A percentile compares a stretch with the other conserved stretches of the same genome.
Conservation (phyloP, 768 basidiomycete species). For the Rossbeevera mucosa region DNA sequence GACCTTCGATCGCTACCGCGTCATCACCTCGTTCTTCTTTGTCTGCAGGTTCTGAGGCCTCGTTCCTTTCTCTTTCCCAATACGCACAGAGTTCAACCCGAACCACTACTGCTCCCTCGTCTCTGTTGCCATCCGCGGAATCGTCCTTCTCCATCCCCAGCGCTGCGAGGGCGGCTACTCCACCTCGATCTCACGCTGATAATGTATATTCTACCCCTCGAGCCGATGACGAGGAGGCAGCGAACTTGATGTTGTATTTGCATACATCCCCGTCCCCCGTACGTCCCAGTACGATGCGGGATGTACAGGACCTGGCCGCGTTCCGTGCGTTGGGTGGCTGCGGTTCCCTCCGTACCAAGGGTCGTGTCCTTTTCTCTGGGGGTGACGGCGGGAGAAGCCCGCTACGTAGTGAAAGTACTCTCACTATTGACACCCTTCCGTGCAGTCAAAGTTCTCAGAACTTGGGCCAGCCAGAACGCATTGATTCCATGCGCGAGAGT, state of each 20-base stretch:
- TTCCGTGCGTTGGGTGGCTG: constrained; percentile 52
- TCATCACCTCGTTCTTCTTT: constrained; percentile 71
- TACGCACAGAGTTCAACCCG: constrained; percentile 66
- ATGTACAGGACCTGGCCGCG: constrained; percentile 42
- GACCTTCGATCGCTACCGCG: constrained; percentile 56
- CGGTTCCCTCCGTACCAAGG: constrained; percentile 49
- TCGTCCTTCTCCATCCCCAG: constrained; percentile 32
- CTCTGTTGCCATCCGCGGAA: constrained; percentile 37
- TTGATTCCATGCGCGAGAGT: constrained; percentile 14
- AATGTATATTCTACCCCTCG: constrained; percentile 44
- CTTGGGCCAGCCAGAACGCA: constrained; percentile 14
- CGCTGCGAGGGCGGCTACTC: constrained; percentile 29
- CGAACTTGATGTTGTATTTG: constrained; percentile 80
- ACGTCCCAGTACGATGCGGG: constrained; percentile 48
- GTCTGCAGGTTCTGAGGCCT: constrained; percentile 65
- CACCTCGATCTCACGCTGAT: constrained; percentile 31
- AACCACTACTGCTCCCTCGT: constrained; percentile 39
- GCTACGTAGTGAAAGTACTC: constrained; percentile 27
- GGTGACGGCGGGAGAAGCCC: constrained; percentile 25
- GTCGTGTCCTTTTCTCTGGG: constrained; percentile 67
- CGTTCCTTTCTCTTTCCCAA: constrained; percentile 56
- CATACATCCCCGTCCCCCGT: constrained; percentile 83
- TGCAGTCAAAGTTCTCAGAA: constrained; percentile 25
- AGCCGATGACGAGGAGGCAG: constrained; percentile 72
- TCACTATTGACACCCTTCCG: constrained; percentile 22